A percentile compares a stretch with the other conserved stretches of the same genome.
Evolutionary conservation across 352 stramenopile species (phyloP).

Genomic region (Halophytophthora polymorphica): DNA sequence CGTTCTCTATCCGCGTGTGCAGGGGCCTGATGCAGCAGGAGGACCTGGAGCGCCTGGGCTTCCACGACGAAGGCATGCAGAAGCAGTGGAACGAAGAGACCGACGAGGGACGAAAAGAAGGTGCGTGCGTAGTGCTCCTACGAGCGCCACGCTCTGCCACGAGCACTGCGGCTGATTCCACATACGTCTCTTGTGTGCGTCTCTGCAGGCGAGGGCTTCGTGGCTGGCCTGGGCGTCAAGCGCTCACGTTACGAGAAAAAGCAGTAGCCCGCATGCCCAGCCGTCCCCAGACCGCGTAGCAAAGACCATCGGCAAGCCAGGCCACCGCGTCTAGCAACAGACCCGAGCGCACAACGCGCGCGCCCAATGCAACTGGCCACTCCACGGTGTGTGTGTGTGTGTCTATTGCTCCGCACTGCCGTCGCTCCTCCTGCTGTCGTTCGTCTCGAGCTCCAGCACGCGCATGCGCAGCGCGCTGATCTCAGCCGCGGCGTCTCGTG

Average conservation of each 20-base stretch:
- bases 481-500: conserved; percentile 51
- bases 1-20: background rate
- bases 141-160: background rate
- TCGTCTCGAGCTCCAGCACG: conserved; percentile 61
- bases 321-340: conserved; percentile 6
- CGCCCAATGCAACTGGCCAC: conserved; percentile 6
- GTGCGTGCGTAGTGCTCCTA: conserved; percentile 10
- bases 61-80: conserved; percentile 78
- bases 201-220: conserved; percentile 65
- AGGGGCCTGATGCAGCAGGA: conserved; percentile 85
- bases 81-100: conserved; percentile 49
- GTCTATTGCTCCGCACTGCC: no score
- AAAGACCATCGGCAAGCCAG: conserved; percentile 6
- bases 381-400: no score
- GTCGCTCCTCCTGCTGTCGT: background rate
- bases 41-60: conserved; percentile 79
- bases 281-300: background rate
- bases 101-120: conserved; percentile 75
- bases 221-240: conserved; percentile 80
- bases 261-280: background rate
- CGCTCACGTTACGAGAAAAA: conserved; percentile 59
- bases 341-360: conserved; percentile 7
- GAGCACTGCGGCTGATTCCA: background rate
- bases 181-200: background rate
- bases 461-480: conserved; percentile 58